phyloP scores from a whole-genome alignment of 805 yeast species.

The Komagataella phaffii region DNA sequence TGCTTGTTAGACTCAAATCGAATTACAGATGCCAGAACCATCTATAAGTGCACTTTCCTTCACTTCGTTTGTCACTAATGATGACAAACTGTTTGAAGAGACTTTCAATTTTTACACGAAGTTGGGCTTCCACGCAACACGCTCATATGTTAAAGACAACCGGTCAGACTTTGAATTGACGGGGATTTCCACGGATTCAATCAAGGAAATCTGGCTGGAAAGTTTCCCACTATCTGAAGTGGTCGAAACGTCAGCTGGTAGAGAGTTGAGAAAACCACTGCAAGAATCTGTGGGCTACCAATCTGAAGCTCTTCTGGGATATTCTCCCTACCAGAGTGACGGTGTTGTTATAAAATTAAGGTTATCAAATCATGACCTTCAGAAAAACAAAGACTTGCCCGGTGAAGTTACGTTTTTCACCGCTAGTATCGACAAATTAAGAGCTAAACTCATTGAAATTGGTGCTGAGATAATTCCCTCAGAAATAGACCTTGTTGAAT shows the following conservation, averaged over 20 bases:
- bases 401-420: constrained; percentile 27
- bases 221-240: constrained; percentile 34
- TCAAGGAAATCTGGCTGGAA: constrained; percentile 63
- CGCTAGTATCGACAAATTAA: constrained; percentile 18
- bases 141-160: constrained; percentile 44
- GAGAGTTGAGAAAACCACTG: constrained; percentile 13
- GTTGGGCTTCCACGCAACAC: constrained; percentile 48
- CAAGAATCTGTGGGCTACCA: constrained; percentile 13
- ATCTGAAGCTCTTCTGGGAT: constrained; percentile 1
- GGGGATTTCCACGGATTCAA: constrained; percentile 54
- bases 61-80: constrained; percentile 47
- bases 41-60: constrained; percentile 21
- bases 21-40: background rate
- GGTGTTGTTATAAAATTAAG: constrained; percentile 37
- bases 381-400: constrained; percentile 17
- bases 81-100: constrained; percentile 27
- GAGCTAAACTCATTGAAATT: constrained; percentile 9
- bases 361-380: constrained; percentile 22
- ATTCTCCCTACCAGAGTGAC: constrained; percentile 19
- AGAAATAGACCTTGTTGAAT: constrained; percentile 8
- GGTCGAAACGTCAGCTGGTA: constrained; percentile 5
- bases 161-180: constrained; percentile 18
- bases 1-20: background rate
- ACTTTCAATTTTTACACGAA: constrained; percentile 42
- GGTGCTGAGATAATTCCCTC: constrained; percentile 7